Conservation (phyloP, 108 stramenopile genomes). For the Skeletonema potamos region DNA sequence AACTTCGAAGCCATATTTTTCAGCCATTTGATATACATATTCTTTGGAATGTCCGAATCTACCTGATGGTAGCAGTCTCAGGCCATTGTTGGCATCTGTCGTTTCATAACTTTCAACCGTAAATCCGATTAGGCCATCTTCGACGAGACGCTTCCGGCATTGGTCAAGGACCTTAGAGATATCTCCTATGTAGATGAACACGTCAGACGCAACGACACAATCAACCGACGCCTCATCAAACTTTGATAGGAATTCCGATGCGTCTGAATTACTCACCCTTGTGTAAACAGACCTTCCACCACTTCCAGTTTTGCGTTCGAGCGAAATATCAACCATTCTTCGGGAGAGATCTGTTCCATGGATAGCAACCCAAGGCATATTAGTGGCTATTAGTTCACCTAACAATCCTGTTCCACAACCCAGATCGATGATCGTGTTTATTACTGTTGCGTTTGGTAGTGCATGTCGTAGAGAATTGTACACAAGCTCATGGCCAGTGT, state of each 20-base stretch:
- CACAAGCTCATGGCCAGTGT: slow-evolving; percentile 18
- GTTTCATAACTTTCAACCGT: slow-evolving; percentile 22
- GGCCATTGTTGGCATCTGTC: background rate
- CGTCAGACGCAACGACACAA: slow-evolving; percentile 26
- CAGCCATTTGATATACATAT: slow-evolving; percentile 20
- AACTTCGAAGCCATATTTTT: slow-evolving; percentile 13
- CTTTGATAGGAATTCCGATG: slow-evolving; percentile 15
- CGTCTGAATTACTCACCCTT: slow-evolving; percentile 9
- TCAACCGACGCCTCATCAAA: slow-evolving; percentile 13
- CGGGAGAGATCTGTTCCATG: slow-evolving; percentile 29
- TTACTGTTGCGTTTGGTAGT: slow-evolving; percentile 10
- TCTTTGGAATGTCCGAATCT: slow-evolving; percentile 24
- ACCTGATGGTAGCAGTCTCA: slow-evolving; percentile 19
- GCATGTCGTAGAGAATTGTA: slow-evolving; percentile 8
- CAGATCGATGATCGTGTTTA: slow-evolving; percentile 17
- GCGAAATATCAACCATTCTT: slow-evolving; percentile 35
- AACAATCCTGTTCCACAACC: slow-evolving; percentile 34
- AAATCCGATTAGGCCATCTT: slow-evolving; percentile 22
- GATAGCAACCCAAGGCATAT: slow-evolving; percentile 16
- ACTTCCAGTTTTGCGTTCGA: slow-evolving; percentile 16
- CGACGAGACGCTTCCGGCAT: background rate
- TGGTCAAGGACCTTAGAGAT: slow-evolving; percentile 15
- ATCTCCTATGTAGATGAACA: slow-evolving; percentile 36
- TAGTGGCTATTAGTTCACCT: slow-evolving; percentile 14
- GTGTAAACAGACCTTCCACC: slow-evolving; percentile 17